Base-by-base conservation (phyloP, 495 filamentous ascomycete genomes). In the Pseudevernia furfuracea region DNA sequence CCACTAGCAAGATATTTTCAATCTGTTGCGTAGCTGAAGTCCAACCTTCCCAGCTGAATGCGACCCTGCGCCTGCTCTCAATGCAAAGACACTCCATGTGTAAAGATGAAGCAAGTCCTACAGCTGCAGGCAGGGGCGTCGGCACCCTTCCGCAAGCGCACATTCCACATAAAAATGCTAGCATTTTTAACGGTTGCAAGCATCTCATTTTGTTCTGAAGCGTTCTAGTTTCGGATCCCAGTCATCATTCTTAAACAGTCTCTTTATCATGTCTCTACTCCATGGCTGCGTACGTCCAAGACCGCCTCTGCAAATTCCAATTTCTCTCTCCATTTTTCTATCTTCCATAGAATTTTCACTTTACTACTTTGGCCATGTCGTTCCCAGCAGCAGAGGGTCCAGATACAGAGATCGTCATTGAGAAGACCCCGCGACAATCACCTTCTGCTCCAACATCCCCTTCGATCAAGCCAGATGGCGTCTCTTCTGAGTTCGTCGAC, bases 151-250 rank as follows among this genome's bases (percentile, higher is more conserved):
- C 39, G 39, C 43, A 61, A 61, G 43, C 59, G 59, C 21, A 36
- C 41, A 61, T 61, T 61, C 23, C 41, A 46, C 37, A 61, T n/a
- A 46, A 53, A 25, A 53, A 32, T 53, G 49, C 49, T 53, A 4
- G 32, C 28, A 32, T 10, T 46, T 39, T 21, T 1, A 41, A 21
- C 38, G 58, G 58, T 30, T 60, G 58, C 58, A 48, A 60, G 44
- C 21, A 60, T 60, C 41, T 60, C 39, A 60, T 46, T 59, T n/a
- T 59, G 37, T 23, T 21, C 43, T n/a, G 15, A n/a, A n/a, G n/a
- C n/a, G n/a, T n/a, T n/a, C n/a, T n/a, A n/a, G n/a, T n/a, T n/a
- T n/a, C n/a, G n/a, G n/a, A n/a, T n/a, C n/a, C n/a, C n/a, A n/a
- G n/a, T n/a, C n/a, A n/a, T n/a, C n/a, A n/a, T n/a, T n/a, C n/a